Percentiles rank a stretch among this genome's conserved stretches.
Evolutionary conservation across 768 basidiomycete genomes (phyloP).

Genomic region (Tulasnella sp.): DNA sequence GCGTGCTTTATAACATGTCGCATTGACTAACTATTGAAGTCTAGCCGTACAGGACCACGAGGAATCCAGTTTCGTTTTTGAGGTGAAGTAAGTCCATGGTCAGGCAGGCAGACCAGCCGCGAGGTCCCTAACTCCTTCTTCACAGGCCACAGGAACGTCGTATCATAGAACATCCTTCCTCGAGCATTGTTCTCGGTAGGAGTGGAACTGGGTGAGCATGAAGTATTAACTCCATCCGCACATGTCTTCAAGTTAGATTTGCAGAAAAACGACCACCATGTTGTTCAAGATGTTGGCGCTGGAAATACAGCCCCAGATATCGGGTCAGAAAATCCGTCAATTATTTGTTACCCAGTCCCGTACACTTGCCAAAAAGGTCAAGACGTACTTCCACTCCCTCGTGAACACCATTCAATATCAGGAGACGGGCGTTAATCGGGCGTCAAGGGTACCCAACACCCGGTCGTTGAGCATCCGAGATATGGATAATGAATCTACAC

Average conservation of each 20-base stretch:
- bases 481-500: too few relatives aligned
- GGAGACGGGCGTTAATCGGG: too few relatives aligned
- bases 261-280: slow-evolving; percentile 19
- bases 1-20: neutral
- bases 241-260: neutral
- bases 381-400: slow-evolving; percentile 39
- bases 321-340: neutral
- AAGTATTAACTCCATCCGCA: neutral
- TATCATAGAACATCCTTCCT: slow-evolving; percentile 16
- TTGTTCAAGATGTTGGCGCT: slow-evolving; percentile 13
- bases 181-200: slow-evolving; percentile 17
- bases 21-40: neutral
- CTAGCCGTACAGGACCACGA: slow-evolving; percentile 6
- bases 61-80: slow-evolving; percentile 3
- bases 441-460: too few relatives aligned
- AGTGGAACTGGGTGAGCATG: slow-evolving; percentile 19
- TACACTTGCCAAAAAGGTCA: slow-evolving; percentile 55
- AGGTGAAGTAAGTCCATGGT: slow-evolving; percentile 11
- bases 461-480: too few relatives aligned
- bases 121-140: too few relatives aligned
- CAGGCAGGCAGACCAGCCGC: neutral
- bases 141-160: slow-evolving; percentile 9
- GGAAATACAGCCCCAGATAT: neutral
- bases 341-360: slow-evolving; percentile 17
- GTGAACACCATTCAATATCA: too few relatives aligned